Percentiles rank a stretch among this genome's conserved stretches.
Evolutionary conservation across 768 basidiomycete genomes (phyloP).

Genomic region (Trametes gibbosa): DNA sequence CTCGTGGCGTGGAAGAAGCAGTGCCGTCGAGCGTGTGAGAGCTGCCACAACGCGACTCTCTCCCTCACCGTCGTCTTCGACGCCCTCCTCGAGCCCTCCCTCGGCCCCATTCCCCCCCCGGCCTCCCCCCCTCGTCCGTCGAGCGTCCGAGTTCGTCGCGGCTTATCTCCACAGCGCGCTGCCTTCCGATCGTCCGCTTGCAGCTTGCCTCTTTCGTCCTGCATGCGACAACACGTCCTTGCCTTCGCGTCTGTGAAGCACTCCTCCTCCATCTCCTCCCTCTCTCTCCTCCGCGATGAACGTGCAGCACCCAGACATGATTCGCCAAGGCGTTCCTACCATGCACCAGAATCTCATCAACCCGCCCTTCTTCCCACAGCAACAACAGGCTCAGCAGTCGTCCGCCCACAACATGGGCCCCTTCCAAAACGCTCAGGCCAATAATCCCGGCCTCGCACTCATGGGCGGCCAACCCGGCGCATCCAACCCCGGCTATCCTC

Average conservation of each 20-base stretch:
- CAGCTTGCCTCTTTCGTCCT: slow-evolving; percentile 18
- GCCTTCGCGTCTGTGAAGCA: slow-evolving; percentile 17
- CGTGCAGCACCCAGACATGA: slow-evolving; percentile 44
- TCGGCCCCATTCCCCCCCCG: slow-evolving; percentile 15
- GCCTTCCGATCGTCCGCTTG: slow-evolving; percentile 13
- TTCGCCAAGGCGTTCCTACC: slow-evolving; percentile 44
- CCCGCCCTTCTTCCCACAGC: slow-evolving; percentile 37
- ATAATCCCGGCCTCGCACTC: slow-evolving; percentile 31
- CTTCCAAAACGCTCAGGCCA: slow-evolving; percentile 29
- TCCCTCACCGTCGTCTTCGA: slow-evolving; percentile 16
- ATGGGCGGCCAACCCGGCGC: slow-evolving; percentile 26
- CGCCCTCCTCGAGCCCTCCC: neutral
- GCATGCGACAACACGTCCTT: slow-evolving; percentile 22
- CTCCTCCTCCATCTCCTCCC: slow-evolving; percentile 11
- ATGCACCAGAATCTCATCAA: slow-evolving; percentile 37
- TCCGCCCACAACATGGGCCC: slow-evolving; percentile 39
- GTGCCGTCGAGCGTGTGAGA: slow-evolving; percentile 13
- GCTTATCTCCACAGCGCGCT: slow-evolving; percentile 5
- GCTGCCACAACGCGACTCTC: slow-evolving; percentile 20
- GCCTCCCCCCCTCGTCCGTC: neutral
- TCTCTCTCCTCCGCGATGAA: slow-evolving; percentile 40
- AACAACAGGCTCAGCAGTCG: slow-evolving; percentile 38
- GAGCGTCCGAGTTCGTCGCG: neutral
- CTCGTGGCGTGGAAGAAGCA: slow-evolving; percentile 23
- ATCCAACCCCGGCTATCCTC: slow-evolving; percentile 21